Evolutionary conservation across 2,329 filamentous ascomycete genomes (phyloP).

Genomic region (Aspergillus sp.): DNA sequence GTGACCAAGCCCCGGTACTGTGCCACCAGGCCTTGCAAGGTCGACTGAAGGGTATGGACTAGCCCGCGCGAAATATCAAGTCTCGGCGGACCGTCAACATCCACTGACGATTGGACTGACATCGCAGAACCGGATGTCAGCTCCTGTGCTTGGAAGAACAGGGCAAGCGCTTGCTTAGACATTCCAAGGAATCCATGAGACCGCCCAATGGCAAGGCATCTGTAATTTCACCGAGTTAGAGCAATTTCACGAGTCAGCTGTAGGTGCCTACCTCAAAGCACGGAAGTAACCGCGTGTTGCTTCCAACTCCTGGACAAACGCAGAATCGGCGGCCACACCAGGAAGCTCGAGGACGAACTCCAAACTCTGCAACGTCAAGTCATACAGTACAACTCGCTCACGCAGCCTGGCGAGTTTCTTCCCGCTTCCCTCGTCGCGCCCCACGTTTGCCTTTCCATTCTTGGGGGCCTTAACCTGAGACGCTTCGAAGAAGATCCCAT

Average conservation of each 20-base stretch:
- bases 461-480: slow-evolving; percentile 42
- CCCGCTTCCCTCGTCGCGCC: slow-evolving; percentile 58
- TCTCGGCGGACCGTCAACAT: slow-evolving; percentile 48
- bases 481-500: slow-evolving; percentile 56
- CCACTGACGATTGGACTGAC: slow-evolving; percentile 35
- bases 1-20: slow-evolving; percentile 80
- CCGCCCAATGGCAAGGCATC: slow-evolving; percentile 73
- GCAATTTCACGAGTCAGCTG: slow-evolving; percentile 5
- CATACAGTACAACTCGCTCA: slow-evolving; percentile 82
- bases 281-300: slow-evolving; percentile 75
- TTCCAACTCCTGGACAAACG: slow-evolving; percentile 67
- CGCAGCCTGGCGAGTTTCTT: slow-evolving; percentile 70
- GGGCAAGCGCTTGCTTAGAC: slow-evolving; percentile 70
- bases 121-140: slow-evolving; percentile 47
- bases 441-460: slow-evolving; percentile 42
- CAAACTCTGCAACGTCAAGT: slow-evolving; percentile 81
- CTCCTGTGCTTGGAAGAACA: slow-evolving; percentile 63
- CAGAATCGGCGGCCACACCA: slow-evolving; percentile 75
- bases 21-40: slow-evolving; percentile 62
- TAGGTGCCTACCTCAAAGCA: slow-evolving; percentile 61
- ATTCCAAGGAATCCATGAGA: slow-evolving; percentile 69
- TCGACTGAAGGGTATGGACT: slow-evolving; percentile 48
- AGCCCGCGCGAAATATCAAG: slow-evolving; percentile 57
- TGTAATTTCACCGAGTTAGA: slow-evolving; percentile 23
- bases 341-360: slow-evolving; percentile 83